These are phyloP conservation scores for Conticribra guillardii DNA, from an alignment of 108 stramenopile genomes.

Conservation along the genomic window DNA sequence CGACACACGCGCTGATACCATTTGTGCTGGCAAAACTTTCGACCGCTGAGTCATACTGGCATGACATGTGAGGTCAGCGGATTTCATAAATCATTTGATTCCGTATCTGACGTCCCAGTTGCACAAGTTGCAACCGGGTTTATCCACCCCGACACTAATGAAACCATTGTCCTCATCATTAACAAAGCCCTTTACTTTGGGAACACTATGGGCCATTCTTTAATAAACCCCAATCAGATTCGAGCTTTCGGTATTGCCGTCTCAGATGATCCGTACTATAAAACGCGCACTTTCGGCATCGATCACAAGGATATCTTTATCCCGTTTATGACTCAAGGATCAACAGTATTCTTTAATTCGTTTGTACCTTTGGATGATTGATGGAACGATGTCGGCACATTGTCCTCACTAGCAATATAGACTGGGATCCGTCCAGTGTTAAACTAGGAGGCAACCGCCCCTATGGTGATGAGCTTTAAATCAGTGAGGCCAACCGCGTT, in stretches of 20 bases:
- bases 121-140: constrained; percentile 1
- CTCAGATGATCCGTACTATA: background rate
- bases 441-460: background rate
- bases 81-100: constrained; percentile 3
- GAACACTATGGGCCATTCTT: background rate
- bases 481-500: too few relatives aligned
- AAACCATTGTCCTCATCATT: background rate
- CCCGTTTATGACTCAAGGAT: background rate
- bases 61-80: background rate
- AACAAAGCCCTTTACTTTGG: constrained; percentile 14
- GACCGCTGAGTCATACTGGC: background rate
- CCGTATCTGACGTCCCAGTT: background rate
- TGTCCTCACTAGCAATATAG: background rate
- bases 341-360: background rate
- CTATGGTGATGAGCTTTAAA: too few relatives aligned
- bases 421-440: background rate
- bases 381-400: background rate
- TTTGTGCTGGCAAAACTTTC: constrained; percentile 8
- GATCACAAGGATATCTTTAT: background rate
- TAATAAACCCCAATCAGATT: background rate
- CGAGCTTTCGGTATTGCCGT: background rate
- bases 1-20: constrained; percentile 9
- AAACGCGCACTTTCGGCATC: background rate
- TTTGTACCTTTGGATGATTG: background rate
- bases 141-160: background rate